Base-by-base conservation (phyloP, 2,329 filamentous ascomycete species). In the Talaromyces sp. region DNA sequence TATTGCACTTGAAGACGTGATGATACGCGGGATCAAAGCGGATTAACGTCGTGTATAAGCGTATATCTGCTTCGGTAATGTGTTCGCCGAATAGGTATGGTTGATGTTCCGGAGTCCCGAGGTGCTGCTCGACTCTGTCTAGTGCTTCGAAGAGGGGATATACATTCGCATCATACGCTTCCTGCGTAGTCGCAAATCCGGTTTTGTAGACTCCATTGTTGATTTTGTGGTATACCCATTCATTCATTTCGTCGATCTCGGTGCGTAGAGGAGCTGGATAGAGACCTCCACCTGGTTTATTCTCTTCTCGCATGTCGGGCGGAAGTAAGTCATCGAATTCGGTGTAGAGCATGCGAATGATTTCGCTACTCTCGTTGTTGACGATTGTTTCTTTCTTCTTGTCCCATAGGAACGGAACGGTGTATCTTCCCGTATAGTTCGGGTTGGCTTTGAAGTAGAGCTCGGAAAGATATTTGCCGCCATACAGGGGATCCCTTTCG, bases 291-390 rank as follows among this genome's bases (percentile, higher is more conserved):
- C 76, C 75, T 80, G 78, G 58, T 31, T 78, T 80, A 64, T 79
- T 84, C 0, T 50, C 72, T 68, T 89, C 87, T 64, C 85, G 85
- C 70, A 85, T 81, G 69, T 86, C 75, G 2, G 83, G 80, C 0
- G 84, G 84, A 27, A 92, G 74, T 35, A 90, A 74, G 60, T 85
- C 83, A 73, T 97, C 87, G 73, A 97, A 97, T 74, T 86, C 89
- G 22, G 82, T 83, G 72, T 89, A 90, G 63, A 96, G 80, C 89
- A 96, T 95, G 70, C 92, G 87, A 72, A 96, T 87, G 74, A 96
- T 95, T 80, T 96, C 92, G 70, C 87, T 89, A 75, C 89, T 92
- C 83, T 96, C 92, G 71, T 96, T 96, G 83, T 85, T 94, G 68
- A 96, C 91, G 71, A 96, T 93, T 9, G 83, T 86, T 72, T 87